Percentiles rank a stretch among this genome's conserved stretches.
phyloP scores from a whole-genome alignment of 148 eudicot genomes.

The Talinum fruticosum region DNA sequence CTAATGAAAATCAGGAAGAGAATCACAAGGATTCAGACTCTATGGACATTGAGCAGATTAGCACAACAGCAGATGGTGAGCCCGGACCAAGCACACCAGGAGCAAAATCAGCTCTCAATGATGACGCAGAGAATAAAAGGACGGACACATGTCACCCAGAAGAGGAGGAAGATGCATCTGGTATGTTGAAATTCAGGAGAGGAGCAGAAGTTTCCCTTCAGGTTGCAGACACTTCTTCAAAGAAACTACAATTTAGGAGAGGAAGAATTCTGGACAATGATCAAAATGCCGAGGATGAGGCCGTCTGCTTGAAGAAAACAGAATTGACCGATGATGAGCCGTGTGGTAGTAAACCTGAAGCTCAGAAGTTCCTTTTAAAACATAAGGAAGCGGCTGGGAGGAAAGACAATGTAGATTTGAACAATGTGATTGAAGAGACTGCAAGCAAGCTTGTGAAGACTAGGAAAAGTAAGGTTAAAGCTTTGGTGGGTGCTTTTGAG shows the following conservation, averaged over 20 bases:
- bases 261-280: conserved; percentile 32
- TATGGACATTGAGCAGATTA: conserved; percentile 20
- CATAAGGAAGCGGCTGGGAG: conserved; percentile 46
- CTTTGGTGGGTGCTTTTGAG: conserved; percentile 86
- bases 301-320: conserved; percentile 34
- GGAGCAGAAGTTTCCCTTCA: conserved; percentile 45
- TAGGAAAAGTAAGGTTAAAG: conserved; percentile 80
- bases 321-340: conserved; percentile 22
- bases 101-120: conserved; percentile 27
- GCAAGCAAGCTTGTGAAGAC: conserved; percentile 62
- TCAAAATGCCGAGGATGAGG: conserved; percentile 28
- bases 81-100: conserved; percentile 24
- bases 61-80: conserved; percentile 17
- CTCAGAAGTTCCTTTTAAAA: conserved; percentile 42
- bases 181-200: conserved; percentile 48
- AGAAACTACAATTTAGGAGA: conserved; percentile 41
- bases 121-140: conserved; percentile 25
- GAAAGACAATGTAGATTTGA: conserved; percentile 41
- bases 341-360: conserved; percentile 21
- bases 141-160: conserved; percentile 25
- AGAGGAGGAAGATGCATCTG: conserved; percentile 34
- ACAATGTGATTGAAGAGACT: conserved; percentile 74
- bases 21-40: conserved; percentile 15
- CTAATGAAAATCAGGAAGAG: conserved; percentile 16
- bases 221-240: conserved; percentile 35